Conservation (phyloP, 2,329 filamentous ascomycete genomes). For the Cladosporium sp. region DNA sequence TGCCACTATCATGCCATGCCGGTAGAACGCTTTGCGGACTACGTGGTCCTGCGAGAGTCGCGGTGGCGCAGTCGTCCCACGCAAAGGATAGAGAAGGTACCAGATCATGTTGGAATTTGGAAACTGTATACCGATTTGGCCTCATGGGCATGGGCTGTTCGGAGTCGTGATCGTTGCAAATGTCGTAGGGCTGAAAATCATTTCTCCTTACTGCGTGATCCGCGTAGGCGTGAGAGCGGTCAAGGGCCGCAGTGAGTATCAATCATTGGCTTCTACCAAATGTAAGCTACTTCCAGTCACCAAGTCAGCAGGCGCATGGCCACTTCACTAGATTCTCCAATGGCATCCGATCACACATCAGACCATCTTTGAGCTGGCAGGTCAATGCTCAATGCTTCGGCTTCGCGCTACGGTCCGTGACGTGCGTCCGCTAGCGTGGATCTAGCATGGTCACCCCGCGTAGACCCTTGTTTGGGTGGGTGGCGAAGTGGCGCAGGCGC, state of each 20-base stretch:
- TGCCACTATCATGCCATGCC: conserved; percentile 66
- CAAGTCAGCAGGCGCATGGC: not conserved
- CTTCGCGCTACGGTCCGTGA: not conserved
- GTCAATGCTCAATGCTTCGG: not conserved
- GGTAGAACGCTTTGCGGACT: conserved; percentile 60
- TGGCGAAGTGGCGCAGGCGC: not conserved
- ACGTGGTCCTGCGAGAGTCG: conserved; percentile 61
- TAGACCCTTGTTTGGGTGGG: not conserved
- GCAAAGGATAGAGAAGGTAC: conserved; percentile 65
- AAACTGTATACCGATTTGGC: not conserved
- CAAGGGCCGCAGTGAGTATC: not conserved
- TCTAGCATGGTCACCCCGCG: not conserved
- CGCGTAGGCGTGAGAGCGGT: not conserved
- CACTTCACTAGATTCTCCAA: not conserved
- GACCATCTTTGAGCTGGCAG: not conserved
- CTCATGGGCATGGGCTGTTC: not conserved
- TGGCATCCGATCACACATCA: not conserved
- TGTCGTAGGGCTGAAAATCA: not conserved
- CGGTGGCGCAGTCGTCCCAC: conserved; percentile 73
- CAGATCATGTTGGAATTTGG: conserved; percentile 30
- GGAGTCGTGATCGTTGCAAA: not conserved
- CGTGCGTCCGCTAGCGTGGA: not conserved
- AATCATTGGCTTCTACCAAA: not conserved
- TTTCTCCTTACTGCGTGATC: not conserved
- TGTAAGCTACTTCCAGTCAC: not conserved